A percentile compares a stretch with the other conserved stretches of the same genome.
These are phyloP conservation scores for Phytophthora constricta DNA, from an alignment of 352 stramenopile species.

Conservation along the genomic window DNA sequence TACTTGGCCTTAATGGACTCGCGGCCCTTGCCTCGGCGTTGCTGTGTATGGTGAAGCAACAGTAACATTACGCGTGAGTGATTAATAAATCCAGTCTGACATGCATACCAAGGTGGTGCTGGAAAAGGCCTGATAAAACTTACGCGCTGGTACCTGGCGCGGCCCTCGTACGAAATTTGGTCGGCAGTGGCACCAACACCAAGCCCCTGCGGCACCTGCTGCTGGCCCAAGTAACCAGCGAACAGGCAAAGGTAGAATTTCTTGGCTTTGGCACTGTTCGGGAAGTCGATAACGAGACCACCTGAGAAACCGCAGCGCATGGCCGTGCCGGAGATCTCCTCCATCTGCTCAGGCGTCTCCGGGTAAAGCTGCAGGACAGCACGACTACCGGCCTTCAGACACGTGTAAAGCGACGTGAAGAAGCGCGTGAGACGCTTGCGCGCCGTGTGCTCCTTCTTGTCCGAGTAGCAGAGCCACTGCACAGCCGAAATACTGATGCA, in stretches of 20 bases:
- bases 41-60: slow-evolving; percentile 22
- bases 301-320: slow-evolving; percentile 93
- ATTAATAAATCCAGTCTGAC: slow-evolving; percentile 2
- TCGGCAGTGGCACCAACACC: slow-evolving; percentile 58
- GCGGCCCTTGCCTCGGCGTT: slow-evolving; percentile 60
- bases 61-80: slow-evolving; percentile 11
- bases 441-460: slow-evolving; percentile 95
- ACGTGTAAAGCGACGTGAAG: slow-evolving; percentile 95
- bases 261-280: slow-evolving; percentile 99
- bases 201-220: slow-evolving; percentile 86
- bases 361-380: slow-evolving; percentile 99
- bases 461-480: slow-evolving; percentile 99
- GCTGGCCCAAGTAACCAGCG: slow-evolving; percentile 88
- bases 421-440: slow-evolving; percentile 96
- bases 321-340: slow-evolving; percentile 90
- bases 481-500: slow-evolving; percentile 99
- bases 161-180: slow-evolving; percentile 71
- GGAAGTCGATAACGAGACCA: slow-evolving; percentile 99
- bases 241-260: slow-evolving; percentile 99
- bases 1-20: slow-evolving; percentile 76
- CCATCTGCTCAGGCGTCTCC: slow-evolving; percentile 97
- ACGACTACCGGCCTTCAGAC: slow-evolving; percentile 85
- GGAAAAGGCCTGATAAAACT: slow-evolving; percentile 12
- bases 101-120: not conserved
- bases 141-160: slow-evolving; percentile 63